Evolutionary conservation across 345 rosid species (phyloP).

Genomic region (Salix arbutifolia): DNA sequence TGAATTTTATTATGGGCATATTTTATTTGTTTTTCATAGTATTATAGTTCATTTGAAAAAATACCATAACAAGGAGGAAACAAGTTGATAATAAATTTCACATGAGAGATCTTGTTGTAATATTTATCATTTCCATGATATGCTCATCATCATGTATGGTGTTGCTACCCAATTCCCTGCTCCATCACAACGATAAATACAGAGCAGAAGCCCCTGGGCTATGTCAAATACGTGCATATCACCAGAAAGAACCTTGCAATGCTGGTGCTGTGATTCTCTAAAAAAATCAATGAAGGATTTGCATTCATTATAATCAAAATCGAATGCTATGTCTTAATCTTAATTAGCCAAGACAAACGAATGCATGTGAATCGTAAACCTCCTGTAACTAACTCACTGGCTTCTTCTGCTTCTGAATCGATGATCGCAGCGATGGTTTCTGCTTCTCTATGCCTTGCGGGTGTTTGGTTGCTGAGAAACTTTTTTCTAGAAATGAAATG

Average conservation of each 20-base stretch:
- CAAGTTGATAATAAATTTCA: conserved; percentile 15
- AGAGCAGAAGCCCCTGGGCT: neutral
- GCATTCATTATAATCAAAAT: neutral
- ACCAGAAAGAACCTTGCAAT: neutral
- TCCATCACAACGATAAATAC: neutral
- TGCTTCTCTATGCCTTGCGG: neutral
- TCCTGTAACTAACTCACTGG: neutral
- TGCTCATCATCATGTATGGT: neutral
- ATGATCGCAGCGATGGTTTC: too few species aligned
- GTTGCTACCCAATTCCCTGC: too few species aligned
- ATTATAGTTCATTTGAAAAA: conserved; percentile 21
- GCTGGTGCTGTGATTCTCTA: neutral
- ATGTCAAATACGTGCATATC: neutral
- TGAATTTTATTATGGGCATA: neutral
- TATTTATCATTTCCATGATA: conserved; percentile 6
- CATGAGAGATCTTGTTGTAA: conserved; percentile 1
- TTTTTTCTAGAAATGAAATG: too few species aligned
- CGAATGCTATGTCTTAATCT: neutral
- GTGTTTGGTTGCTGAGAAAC: neutral
- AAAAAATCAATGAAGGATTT: neutral
- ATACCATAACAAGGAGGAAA: conserved; percentile 14
- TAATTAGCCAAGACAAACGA: neutral
- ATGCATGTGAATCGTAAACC: neutral
- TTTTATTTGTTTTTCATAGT: conserved; percentile 12
- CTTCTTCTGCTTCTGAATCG: too few species aligned